Evolutionary conservation across 2,329 filamentous ascomycete species (phyloP).

Genomic region (Tolypocladium guangdongense): DNA sequence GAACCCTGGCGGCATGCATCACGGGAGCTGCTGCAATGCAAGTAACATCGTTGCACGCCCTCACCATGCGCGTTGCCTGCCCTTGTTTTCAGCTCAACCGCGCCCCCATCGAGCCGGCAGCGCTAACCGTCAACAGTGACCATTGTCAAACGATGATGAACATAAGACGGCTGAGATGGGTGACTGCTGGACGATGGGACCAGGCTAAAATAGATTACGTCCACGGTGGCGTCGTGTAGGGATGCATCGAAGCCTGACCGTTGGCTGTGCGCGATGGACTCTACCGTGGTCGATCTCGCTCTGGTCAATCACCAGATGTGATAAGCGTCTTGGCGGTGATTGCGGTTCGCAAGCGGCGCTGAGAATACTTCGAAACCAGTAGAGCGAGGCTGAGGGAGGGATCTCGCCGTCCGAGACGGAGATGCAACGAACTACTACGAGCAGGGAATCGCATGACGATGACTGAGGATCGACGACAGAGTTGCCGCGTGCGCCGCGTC

Average conservation of each 20-base stretch:
- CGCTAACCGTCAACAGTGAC: slow-evolving; percentile 22
- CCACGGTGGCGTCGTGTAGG: slow-evolving; percentile 1
- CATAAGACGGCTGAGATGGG: slow-evolving; percentile 1
- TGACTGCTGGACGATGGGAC: slow-evolving; percentile 2
- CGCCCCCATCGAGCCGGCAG: neutral
- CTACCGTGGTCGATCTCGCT: neutral
- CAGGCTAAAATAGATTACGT: neutral
- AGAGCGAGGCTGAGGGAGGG: neutral
- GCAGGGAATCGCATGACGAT: neutral
- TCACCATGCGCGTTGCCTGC: neutral
- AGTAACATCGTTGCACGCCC: neutral
- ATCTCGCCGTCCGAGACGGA: neutral
- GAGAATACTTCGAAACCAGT: neutral
- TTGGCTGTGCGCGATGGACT: neutral
- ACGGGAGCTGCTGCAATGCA: neutral
- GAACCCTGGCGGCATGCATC: neutral
- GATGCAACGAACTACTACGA: neutral
- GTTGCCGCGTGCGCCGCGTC: slow-evolving; percentile 4
- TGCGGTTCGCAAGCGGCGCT: neutral
- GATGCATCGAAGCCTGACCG: slow-evolving; percentile 1
- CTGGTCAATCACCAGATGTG: neutral
- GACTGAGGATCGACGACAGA: slow-evolving; percentile 5
- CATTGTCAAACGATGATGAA: slow-evolving; percentile 55
- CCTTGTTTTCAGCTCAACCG: slow-evolving; percentile 3
- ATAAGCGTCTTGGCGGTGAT: neutral